These are phyloP conservation scores for Fraxinus paxiana DNA, from an alignment of 305 asterid genomes.

Conservation along the genomic window DNA sequence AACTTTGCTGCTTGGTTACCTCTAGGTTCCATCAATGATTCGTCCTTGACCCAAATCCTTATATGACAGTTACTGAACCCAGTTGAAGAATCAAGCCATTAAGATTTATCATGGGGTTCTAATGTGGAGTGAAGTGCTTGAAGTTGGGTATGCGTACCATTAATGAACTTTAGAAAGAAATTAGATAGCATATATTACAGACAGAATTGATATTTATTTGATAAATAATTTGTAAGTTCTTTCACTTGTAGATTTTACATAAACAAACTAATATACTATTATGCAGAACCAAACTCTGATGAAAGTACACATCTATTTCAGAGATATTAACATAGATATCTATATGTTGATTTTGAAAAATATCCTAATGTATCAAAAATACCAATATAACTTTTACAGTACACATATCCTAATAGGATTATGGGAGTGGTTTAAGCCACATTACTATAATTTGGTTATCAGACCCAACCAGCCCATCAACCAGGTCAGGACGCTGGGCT, in stretches of 20 bases:
- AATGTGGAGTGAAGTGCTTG: neutral
- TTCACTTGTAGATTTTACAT: neutral
- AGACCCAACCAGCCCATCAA: neutral
- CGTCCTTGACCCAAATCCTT: neutral
- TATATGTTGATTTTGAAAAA: neutral
- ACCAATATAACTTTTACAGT: neutral
- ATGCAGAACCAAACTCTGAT: neutral
- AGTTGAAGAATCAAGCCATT: neutral
- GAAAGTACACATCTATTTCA: neutral
- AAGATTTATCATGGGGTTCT: neutral
- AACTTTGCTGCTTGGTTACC: neutral
- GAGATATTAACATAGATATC: neutral
- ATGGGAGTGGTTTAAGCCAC: neutral
- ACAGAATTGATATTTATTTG: neutral
- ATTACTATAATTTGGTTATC: neutral
- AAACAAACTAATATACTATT: neutral
- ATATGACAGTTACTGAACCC: neutral
- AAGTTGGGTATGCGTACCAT: neutral
- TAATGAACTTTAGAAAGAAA: neutral
- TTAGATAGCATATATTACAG: neutral
- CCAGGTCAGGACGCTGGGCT: neutral
- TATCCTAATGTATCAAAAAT: neutral
- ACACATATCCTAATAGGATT: neutral
- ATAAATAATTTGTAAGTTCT: neutral
- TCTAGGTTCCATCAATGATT: neutral